Conservation (phyloP, 495 filamentous ascomycete species). For the Hypoxylon cercidicola region DNA sequence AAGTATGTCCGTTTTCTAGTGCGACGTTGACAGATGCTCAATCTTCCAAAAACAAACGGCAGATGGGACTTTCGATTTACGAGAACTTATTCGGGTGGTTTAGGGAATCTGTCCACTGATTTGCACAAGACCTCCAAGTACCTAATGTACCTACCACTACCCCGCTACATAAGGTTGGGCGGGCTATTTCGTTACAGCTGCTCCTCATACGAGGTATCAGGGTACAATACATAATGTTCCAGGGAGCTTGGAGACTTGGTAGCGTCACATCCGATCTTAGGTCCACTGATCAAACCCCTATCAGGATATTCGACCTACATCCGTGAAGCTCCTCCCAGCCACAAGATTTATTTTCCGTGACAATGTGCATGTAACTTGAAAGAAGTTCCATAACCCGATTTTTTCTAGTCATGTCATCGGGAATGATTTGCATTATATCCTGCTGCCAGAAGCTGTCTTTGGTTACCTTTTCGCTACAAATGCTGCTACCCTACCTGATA, state of each 20-base stretch:
- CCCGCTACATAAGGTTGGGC: conserved; percentile 1
- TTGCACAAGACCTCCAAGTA: neutral
- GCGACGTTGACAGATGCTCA: neutral
- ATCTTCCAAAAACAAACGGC: conserved; percentile 2
- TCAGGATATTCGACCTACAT: neutral
- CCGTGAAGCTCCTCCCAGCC: conserved; percentile 8
- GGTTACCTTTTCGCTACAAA: too few relatives aligned
- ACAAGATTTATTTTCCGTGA: conserved; percentile 12
- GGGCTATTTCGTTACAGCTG: neutral
- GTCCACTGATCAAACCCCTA: conserved; percentile 11
- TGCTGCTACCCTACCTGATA: too few relatives aligned
- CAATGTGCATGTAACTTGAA: too few relatives aligned
- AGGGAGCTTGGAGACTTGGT: too few relatives aligned
- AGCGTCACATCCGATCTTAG: conserved; percentile 31
- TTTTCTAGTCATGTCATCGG: too few relatives aligned
- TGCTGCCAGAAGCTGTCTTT: too few relatives aligned
- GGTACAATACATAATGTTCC: neutral
- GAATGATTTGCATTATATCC: too few relatives aligned
- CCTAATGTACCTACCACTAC: neutral
- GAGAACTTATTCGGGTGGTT: conserved; percentile 28
- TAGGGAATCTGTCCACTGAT: conserved; percentile 22
- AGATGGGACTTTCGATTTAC: neutral
- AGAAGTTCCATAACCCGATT: too few relatives aligned
- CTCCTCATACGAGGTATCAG: conserved; percentile 6
- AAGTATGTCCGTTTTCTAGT: conserved; percentile 1